Conservation (phyloP, 2,329 filamentous ascomycete species). For the Pestalotiopsis sp. region DNA sequence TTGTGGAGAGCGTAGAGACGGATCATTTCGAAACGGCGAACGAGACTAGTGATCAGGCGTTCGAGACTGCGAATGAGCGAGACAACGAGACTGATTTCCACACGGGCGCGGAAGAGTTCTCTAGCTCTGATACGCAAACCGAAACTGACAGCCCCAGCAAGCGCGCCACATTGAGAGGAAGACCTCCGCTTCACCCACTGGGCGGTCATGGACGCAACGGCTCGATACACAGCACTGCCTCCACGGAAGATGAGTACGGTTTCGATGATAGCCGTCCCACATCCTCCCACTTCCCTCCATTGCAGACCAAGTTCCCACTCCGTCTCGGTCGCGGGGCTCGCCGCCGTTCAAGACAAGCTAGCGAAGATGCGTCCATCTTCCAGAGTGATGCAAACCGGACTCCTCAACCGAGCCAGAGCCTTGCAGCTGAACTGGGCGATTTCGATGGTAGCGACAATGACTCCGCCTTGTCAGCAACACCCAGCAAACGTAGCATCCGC, state of each 20-base stretch:
- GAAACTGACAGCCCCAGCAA: constrained; percentile 74
- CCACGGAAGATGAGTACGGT: constrained; percentile 70
- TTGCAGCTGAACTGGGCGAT: constrained; percentile 89
- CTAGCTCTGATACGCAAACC: constrained; percentile 73
- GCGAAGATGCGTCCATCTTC: constrained; percentile 56
- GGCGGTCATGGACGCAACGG: constrained; percentile 38
- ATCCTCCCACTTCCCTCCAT: constrained; percentile 53
- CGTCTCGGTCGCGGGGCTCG: constrained; percentile 67
- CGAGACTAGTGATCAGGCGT: constrained; percentile 69
- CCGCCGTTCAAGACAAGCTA: constrained; percentile 62
- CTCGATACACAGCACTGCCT: constrained; percentile 86
- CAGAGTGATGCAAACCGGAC: constrained; percentile 54
- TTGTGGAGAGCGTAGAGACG: constrained; percentile 44
- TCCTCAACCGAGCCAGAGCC: constrained; percentile 68
- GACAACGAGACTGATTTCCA: constrained; percentile 92
- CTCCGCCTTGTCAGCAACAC: constrained; percentile 58
- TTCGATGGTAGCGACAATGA: constrained; percentile 77
- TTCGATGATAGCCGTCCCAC: constrained; percentile 62
- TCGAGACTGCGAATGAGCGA: constrained; percentile 75
- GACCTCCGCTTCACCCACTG: constrained; percentile 21
- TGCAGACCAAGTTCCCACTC: constrained; percentile 71
- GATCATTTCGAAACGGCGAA: constrained; percentile 83
- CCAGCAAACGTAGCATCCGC: constrained; percentile 50
- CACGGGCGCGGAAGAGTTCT: constrained; percentile 81
- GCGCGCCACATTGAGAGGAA: constrained; percentile 31